Conservation (phyloP, 768 basidiomycete genomes). For the Ramaria sp. region DNA sequence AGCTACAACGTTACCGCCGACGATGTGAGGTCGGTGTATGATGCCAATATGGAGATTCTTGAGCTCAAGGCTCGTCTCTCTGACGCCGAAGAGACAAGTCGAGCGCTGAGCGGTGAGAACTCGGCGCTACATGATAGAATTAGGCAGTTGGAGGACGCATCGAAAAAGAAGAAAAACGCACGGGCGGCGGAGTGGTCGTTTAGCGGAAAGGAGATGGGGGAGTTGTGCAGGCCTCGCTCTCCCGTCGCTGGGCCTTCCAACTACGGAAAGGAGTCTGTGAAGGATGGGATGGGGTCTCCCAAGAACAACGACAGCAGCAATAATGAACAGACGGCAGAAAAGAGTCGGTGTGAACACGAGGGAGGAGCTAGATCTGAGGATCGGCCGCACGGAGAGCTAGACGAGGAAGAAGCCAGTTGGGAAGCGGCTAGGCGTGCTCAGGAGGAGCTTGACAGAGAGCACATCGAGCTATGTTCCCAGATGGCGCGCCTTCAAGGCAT, state of each 20-base stretch:
- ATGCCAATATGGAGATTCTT: constrained; percentile 41
- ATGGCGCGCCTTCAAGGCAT: constrained; percentile 18
- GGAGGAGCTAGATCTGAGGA: background rate
- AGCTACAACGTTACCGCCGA: constrained; percentile 13
- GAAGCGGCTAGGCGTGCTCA: constrained; percentile 22
- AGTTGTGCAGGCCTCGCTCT: background rate
- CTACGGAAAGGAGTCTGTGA: background rate
- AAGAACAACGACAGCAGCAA: constrained; percentile 30
- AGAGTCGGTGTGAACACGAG: background rate
- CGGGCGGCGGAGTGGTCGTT: constrained; percentile 11
- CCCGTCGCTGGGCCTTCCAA: background rate
- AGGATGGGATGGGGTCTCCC: background rate
- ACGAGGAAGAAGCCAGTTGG: background rate
- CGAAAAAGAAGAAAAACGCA: too few relatives aligned
- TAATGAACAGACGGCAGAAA: constrained; percentile 37
- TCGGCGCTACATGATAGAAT: background rate
- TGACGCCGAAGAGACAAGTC: constrained; percentile 11
- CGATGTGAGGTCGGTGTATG: constrained; percentile 28
- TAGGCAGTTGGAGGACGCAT: background rate
- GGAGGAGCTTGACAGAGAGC: constrained; percentile 29
- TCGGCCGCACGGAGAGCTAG: background rate
- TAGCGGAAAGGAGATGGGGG: too few relatives aligned
- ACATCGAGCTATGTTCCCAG: constrained; percentile 26
- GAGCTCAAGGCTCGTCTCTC: constrained; percentile 28
- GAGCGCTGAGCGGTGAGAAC: background rate